phyloP scores from a whole-genome alignment of 2,329 filamentous ascomycete species.

The Nannizziopsis arthrosporioides region DNA sequence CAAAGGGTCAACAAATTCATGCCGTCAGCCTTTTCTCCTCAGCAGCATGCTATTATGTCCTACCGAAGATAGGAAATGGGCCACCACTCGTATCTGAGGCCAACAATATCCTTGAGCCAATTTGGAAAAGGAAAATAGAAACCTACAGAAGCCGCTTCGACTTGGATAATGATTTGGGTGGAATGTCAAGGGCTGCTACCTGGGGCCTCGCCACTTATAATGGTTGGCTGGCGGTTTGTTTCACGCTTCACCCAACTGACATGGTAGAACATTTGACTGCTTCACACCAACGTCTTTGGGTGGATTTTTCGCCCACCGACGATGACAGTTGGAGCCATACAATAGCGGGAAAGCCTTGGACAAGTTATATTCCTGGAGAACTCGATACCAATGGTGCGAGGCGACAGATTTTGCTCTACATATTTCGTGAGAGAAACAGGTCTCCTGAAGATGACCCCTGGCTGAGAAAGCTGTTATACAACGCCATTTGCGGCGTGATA shows the following conservation, averaged over 20 bases:
- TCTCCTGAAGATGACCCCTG: slow-evolving; percentile 16
- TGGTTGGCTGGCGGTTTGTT: slow-evolving; percentile 39
- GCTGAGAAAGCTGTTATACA: slow-evolving; percentile 26
- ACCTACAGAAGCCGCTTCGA: slow-evolving; percentile 36
- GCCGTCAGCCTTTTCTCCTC: neutral
- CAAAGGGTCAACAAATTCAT: neutral
- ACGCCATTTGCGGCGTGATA: slow-evolving; percentile 28
- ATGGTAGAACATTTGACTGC: slow-evolving; percentile 46
- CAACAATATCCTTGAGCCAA: slow-evolving; percentile 8
- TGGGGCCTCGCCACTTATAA: slow-evolving; percentile 41
- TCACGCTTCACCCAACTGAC: slow-evolving; percentile 45
- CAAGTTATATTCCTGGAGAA: slow-evolving; percentile 14
- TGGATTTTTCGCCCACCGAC: slow-evolving; percentile 27
- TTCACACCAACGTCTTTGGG: slow-evolving; percentile 33
- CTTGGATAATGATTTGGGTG: slow-evolving; percentile 39
- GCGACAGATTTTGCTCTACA: slow-evolving; percentile 21
- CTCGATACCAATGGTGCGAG: slow-evolving; percentile 16
- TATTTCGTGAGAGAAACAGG: slow-evolving; percentile 19
- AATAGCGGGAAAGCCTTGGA: slow-evolving; percentile 14
- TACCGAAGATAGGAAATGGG: neutral
- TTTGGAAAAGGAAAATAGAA: slow-evolving; percentile 25
- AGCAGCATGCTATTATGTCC: neutral
- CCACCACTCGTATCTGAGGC: neutral
- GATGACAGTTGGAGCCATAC: slow-evolving; percentile 13
- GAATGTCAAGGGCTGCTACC: slow-evolving; percentile 38